Evolutionary conservation across 2,329 filamentous ascomycete species (phyloP).

Genomic region (Botrytis deweyae): DNA sequence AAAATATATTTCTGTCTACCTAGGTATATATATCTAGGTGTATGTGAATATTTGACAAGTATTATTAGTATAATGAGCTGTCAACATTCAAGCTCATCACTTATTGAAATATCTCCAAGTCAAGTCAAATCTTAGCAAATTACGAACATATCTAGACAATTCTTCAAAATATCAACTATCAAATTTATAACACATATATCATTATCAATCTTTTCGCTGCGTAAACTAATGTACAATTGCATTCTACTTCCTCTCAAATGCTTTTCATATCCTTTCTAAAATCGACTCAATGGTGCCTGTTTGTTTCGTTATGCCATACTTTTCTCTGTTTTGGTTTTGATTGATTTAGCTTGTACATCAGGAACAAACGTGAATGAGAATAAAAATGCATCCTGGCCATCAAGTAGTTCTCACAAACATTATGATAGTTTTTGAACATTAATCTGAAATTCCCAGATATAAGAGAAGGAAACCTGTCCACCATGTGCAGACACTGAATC

Average conservation of each 20-base stretch:
- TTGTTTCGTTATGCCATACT: no score
- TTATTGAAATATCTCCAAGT: background rate
- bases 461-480: background rate
- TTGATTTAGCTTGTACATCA: background rate
- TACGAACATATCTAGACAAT: no score
- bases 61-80: background rate
- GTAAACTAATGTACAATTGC: background rate
- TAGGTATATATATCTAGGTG: background rate
- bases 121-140: background rate
- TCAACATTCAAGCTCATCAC: background rate
- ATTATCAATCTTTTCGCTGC: background rate
- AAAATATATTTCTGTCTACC: background rate
- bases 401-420: background rate
- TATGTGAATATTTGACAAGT: background rate
- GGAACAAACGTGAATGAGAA: background rate
- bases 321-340: background rate
- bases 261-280: background rate
- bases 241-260: background rate
- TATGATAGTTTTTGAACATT: background rate
- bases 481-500: background rate
- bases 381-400: background rate
- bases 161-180: background rate
- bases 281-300: background rate
- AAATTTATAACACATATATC: no score
- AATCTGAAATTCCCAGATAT: background rate